phyloP scores from a whole-genome alignment of 75 land plant genomes.

The Cupressus sempervirens region DNA sequence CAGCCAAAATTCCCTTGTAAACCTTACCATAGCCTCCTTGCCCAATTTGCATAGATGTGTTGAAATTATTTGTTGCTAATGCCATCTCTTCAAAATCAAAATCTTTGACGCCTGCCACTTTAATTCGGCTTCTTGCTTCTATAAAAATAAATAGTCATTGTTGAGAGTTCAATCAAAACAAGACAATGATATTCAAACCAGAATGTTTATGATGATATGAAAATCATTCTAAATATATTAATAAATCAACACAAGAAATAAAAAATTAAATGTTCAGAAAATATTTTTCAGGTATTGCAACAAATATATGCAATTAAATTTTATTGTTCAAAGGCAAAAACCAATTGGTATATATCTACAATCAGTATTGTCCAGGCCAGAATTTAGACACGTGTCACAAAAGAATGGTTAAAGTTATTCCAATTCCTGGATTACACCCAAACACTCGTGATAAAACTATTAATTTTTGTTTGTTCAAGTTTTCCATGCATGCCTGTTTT shows the following conservation, averaged over 20 bases:
- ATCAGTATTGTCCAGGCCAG: not conserved
- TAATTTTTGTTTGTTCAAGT: not conserved
- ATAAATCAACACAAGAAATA: not conserved
- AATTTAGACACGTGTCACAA: not conserved
- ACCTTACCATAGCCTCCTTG: constrained; percentile 52
- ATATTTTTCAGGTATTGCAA: not conserved
- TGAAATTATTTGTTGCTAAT: constrained; percentile 47
- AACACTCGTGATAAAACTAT: not conserved
- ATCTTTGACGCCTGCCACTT: constrained; percentile 12
- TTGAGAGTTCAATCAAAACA: not conserved
- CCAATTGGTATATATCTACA: not conserved
- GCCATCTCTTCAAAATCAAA: constrained; percentile 54
- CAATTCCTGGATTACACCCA: not conserved
- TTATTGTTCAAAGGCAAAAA: not conserved
- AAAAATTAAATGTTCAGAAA: not conserved
- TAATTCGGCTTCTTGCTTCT: constrained; percentile 24
- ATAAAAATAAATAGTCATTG: constrained; percentile 15
- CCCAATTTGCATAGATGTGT: constrained; percentile 28
- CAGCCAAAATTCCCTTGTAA: too few species aligned
- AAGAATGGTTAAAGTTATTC: not conserved
- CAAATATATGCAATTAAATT: not conserved
- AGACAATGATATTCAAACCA: not conserved
- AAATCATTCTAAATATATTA: not conserved
- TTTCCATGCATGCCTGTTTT: not conserved
- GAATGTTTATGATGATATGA: not conserved